These are phyloP conservation scores for Wilcoxina mikolae DNA, from an alignment of 495 filamentous ascomycete genomes.

Conservation along the genomic window DNA sequence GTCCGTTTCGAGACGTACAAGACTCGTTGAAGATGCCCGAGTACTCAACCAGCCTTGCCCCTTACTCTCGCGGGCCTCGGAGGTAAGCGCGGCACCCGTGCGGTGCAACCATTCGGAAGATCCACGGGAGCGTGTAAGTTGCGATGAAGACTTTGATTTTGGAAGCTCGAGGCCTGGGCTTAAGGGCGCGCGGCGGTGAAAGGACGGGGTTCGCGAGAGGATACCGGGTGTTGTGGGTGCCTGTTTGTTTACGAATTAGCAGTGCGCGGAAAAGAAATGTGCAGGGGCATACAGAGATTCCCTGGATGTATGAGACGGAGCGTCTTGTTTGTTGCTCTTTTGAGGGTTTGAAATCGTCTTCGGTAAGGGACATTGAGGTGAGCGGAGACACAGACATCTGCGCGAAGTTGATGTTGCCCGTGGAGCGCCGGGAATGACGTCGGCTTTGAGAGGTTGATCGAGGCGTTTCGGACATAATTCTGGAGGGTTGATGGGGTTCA, in stretches of 20 bases:
- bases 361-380: constrained; percentile 21
- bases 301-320: constrained; percentile 22
- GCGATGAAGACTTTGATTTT: constrained; percentile 24
- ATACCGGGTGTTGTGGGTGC: constrained; percentile 45
- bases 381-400: constrained; percentile 24
- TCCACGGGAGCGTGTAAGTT: constrained; percentile 25
- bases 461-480: too few relatives aligned
- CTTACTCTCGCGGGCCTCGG: constrained; percentile 57
- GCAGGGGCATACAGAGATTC: constrained; percentile 11
- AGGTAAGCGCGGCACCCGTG: constrained; percentile 54
- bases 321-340: constrained; percentile 7
- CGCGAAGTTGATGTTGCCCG: constrained; percentile 25
- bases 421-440: constrained; percentile 24
- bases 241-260: constrained; percentile 13
- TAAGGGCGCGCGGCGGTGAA: constrained; percentile 29
- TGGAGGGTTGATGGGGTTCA: too few relatives aligned
- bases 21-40: constrained; percentile 54
- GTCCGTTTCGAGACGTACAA: constrained; percentile 26
- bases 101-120: constrained; percentile 63
- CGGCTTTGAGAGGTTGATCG: too few relatives aligned
- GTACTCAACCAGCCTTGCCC: constrained; percentile 66
- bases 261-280: background rate
- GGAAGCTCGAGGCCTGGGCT: constrained; percentile 17
- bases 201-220: constrained; percentile 34
- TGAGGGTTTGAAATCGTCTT: constrained; percentile 19